A percentile compares a stretch with the other conserved stretches of the same genome.
Conservation (phyloP, 2,329 filamentous ascomycete genomes). For the Grosmannia huntii region DNA sequence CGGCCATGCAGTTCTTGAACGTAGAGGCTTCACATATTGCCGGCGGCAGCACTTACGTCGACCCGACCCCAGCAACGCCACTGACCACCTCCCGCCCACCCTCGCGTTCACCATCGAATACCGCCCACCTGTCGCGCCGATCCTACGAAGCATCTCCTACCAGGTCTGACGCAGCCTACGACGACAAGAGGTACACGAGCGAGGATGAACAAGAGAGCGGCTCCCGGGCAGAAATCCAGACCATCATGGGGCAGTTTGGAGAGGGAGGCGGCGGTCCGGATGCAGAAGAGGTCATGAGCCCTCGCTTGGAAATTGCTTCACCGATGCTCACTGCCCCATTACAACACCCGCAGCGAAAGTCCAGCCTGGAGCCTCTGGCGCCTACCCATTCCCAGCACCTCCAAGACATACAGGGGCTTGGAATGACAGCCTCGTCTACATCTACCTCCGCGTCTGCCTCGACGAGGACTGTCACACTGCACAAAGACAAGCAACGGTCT, state of each 20-base stretch:
- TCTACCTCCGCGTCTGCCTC: conserved; percentile 13
- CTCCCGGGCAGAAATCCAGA: conserved; percentile 80
- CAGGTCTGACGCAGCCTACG: conserved; percentile 40
- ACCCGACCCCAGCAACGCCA: conserved; percentile 46
- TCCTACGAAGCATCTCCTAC: conserved; percentile 32
- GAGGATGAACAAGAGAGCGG: conserved; percentile 55
- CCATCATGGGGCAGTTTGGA: conserved; percentile 93
- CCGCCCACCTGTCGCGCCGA: conserved; percentile 30
- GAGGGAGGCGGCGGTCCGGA: conserved; percentile 58
- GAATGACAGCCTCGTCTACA: conserved; percentile 27
- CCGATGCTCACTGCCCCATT: conserved; percentile 56
- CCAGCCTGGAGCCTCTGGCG: conserved; percentile 66
- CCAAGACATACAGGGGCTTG: conserved; percentile 31
- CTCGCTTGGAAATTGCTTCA: conserved; percentile 68
- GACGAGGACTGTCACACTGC: neutral
- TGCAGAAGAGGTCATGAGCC: conserved; percentile 83
- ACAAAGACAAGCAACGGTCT: conserved; percentile 14
- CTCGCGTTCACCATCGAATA: conserved; percentile 45
- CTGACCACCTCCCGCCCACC: conserved; percentile 34
- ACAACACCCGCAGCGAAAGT: conserved; percentile 69
- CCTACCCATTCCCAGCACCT: conserved; percentile 35
- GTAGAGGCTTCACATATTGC: conserved; percentile 36
- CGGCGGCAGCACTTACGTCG: conserved; percentile 37
- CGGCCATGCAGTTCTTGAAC: conserved; percentile 30
- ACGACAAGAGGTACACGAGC: conserved; percentile 43